Percentiles rank a stretch among this genome's conserved stretches.
These are phyloP conservation scores for Strigomonas culicis DNA, from an alignment of 208 protist genomes.

Conservation along the genomic window DNA sequence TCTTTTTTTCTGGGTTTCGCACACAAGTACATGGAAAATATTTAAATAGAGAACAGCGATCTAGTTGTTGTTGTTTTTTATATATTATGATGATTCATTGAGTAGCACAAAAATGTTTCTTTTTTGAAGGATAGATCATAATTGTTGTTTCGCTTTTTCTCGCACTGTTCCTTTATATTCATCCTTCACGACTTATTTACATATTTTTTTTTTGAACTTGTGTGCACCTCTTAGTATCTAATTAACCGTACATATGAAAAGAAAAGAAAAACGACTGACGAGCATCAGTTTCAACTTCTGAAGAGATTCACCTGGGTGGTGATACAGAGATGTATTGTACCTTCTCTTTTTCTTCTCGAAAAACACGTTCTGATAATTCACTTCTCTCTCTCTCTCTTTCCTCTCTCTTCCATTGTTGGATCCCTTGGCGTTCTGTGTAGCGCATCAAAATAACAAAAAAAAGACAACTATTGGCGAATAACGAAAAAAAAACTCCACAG, in stretches of 20 bases:
- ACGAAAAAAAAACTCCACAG: background rate
- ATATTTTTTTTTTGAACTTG: slow-evolving; percentile 14
- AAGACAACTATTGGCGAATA: background rate
- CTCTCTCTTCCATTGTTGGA: slow-evolving; percentile 7
- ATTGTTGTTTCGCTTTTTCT: slow-evolving; percentile 9
- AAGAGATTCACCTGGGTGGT: no score
- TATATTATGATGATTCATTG: background rate
- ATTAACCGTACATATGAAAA: background rate
- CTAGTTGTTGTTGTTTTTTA: background rate
- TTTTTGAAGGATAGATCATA: slow-evolving; percentile 4
- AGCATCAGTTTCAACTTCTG: no score
- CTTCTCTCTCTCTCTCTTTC: slow-evolving; percentile 11
- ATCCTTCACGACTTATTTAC: slow-evolving; percentile 12
- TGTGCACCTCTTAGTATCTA: background rate
- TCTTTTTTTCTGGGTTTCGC: background rate
- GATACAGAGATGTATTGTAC: no score
- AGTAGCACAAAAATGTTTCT: background rate
- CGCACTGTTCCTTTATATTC: slow-evolving; percentile 11
- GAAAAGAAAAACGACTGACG: background rate
- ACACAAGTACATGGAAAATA: background rate
- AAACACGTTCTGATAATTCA: slow-evolving; percentile 5
- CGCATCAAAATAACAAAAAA: background rate
- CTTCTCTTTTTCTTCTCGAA: no score
- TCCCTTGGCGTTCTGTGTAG: background rate
- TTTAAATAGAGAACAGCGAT: background rate